phyloP scores from a whole-genome alignment of 2,329 filamentous ascomycete genomes.

The Trichoderma lentiforme region DNA sequence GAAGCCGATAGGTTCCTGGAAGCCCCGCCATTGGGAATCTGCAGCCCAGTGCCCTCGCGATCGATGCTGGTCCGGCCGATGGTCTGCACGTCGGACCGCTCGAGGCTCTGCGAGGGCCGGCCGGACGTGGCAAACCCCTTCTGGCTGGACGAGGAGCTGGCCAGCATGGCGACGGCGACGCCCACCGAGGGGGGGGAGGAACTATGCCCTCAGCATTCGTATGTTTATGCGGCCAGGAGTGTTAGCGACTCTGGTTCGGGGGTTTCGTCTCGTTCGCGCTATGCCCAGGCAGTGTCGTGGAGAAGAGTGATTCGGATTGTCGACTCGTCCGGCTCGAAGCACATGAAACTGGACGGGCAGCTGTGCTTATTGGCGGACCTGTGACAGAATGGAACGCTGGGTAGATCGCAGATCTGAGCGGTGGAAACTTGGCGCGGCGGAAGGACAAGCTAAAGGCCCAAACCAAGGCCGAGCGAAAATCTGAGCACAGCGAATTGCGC shows the following conservation, averaged over 20 bases:
- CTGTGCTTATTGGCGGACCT: not conserved
- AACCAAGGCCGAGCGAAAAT: not conserved
- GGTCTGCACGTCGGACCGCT: slow-evolving; percentile 36
- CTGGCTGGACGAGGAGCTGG: slow-evolving; percentile 32
- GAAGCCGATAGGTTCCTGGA: slow-evolving; percentile 50
- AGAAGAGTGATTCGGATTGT: not conserved
- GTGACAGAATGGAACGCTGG: not conserved
- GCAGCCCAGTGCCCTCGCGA: slow-evolving; percentile 50
- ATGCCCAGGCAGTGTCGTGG: not conserved
- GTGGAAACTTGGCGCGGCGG: slow-evolving; percentile 8
- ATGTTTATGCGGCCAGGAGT: slow-evolving; percentile 19
- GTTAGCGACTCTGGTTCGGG: not conserved
- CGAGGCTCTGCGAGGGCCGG: slow-evolving; percentile 35
- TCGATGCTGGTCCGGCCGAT: slow-evolving; percentile 49
- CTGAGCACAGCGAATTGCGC: not conserved
- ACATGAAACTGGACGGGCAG: not conserved
- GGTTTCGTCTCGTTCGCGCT: not conserved
- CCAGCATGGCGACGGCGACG: slow-evolving; percentile 33
- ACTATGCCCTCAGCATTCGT: slow-evolving; percentile 42
- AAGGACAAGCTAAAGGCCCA: not conserved
- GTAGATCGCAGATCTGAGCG: slow-evolving; percentile 15
- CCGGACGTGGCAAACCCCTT: slow-evolving; percentile 32
- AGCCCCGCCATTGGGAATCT: slow-evolving; percentile 45
- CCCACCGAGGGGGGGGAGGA: slow-evolving; percentile 33
- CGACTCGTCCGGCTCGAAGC: slow-evolving; percentile 3